Percentiles rank a stretch among this genome's conserved stretches.
Evolutionary conservation across 2,329 filamentous ascomycete genomes (phyloP).

Genomic region (Torrubiella hemipterigena): DNA sequence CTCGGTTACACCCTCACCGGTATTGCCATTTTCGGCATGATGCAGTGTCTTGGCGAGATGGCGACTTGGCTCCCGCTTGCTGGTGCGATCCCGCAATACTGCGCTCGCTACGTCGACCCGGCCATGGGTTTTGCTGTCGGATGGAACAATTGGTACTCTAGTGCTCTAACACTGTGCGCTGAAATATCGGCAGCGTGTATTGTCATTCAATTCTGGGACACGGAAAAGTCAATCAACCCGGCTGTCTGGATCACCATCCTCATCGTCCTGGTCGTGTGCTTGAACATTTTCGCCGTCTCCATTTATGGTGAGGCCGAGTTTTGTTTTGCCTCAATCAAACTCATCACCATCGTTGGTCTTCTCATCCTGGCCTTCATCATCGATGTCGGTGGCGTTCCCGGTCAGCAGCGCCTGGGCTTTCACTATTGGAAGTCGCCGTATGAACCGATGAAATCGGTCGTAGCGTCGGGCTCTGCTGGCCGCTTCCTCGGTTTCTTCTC

Average conservation of each 20-base stretch:
- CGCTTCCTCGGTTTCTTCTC: constrained; percentile 30
- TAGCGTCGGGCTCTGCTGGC: constrained; percentile 22
- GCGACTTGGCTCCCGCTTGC: constrained; percentile 49
- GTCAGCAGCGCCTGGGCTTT: constrained; percentile 30
- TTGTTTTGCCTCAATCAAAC: constrained; percentile 33
- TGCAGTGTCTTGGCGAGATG: constrained; percentile 42
- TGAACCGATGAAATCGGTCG: constrained; percentile 29
- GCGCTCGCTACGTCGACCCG: constrained; percentile 33
- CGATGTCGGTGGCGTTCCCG: constrained; percentile 32
- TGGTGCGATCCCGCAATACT: constrained; percentile 38
- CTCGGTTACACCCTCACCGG: constrained; percentile 30
- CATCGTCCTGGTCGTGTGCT: constrained; percentile 21
- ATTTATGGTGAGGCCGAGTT: constrained; percentile 44
- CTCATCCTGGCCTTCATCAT: constrained; percentile 37
- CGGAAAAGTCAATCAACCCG: constrained; percentile 13
- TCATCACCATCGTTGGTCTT: constrained; percentile 35
- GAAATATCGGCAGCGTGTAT: constrained; percentile 34
- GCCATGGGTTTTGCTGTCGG: constrained; percentile 35
- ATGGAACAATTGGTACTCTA: constrained; percentile 40
- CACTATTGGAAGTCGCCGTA: constrained; percentile 30
- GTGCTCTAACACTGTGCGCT: constrained; percentile 35
- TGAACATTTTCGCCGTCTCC: constrained; percentile 26
- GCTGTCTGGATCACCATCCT: constrained; percentile 24
- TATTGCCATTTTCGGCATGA: constrained; percentile 35
- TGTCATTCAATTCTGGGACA: constrained; percentile 32